Evolutionary conservation across 2,329 filamentous ascomycete genomes (phyloP), one percentile per base, ranked within the genome.

Genomic region (Ophiostoma piceae): DNA sequence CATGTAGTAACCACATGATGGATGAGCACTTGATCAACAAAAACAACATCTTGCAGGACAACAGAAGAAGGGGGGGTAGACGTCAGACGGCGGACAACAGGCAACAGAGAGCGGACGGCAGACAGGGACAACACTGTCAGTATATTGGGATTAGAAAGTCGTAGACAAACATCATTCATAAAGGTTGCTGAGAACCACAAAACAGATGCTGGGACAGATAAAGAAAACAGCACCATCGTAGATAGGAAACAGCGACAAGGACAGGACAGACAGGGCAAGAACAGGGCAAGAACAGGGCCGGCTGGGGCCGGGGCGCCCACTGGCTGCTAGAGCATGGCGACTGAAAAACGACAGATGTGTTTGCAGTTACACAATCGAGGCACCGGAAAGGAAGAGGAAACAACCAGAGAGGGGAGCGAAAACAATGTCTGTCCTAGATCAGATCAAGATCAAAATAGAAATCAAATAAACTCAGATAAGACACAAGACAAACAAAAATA

Each of bases 371-470:
- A 65, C 35, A 39, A 39, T 39, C 35, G 19, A 26, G 16, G n/a
- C 9, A 41, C 12, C 35, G 19, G 65, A 68, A 29, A 14, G 35
- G n/a, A 47, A 9, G 14, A 67, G 8, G 43, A 54, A 66, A 68
- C 19, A 29, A 37, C 29, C 7, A 19, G 32, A 32, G 51, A 57
- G 35, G 43, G 57, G 29, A 39, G 7, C 19, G n/a, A 54, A 22
- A 57, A 11, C 22, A 51, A 26, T 19, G 39, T 35, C 26, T 26
- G 41, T 29, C n/a, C 22, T 29, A 41, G 62, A 39, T 65, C 62
- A 65, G 19, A 39, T 65, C 39, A n/a, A 67, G 29, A 47, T 67
- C 65, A 47, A 66, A 66, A 66, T 64, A 35, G 29, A 64, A 37
- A 39, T n/a, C 16, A 41, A 66, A 32, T 29, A 11, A 26, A 65